phyloP scores from a whole-genome alignment of 495 filamentous ascomycete species.

The Aeminium ludgeri region DNA sequence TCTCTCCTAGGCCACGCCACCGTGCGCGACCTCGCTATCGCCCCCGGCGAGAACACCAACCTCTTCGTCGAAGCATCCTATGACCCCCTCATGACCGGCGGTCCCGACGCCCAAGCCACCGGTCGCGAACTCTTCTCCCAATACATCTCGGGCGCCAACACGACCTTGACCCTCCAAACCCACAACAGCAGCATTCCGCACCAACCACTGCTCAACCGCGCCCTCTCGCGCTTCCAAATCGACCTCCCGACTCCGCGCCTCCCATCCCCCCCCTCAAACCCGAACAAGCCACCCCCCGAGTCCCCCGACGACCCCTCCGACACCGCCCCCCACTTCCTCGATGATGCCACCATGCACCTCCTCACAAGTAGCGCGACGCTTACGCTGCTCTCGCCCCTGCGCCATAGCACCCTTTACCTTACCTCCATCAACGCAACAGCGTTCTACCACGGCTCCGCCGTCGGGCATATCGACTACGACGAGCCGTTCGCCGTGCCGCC shows the following conservation, averaged over 20 bases:
- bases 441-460: constrained; percentile 58
- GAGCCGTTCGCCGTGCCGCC: constrained; percentile 63
- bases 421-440: constrained; percentile 69
- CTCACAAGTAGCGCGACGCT: constrained; percentile 77
- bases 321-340: constrained; percentile 44
- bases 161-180: constrained; percentile 51
- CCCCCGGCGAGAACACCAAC: constrained; percentile 54
- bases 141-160: constrained; percentile 83
- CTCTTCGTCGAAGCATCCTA: constrained; percentile 52
- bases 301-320: constrained; percentile 30
- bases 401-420: constrained; percentile 51
- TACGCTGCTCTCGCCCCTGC: constrained; percentile 61
- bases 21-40: constrained; percentile 40
- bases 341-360: constrained; percentile 69
- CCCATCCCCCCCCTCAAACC: constrained; percentile 29
- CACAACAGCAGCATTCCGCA: constrained; percentile 56
- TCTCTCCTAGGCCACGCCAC: constrained; percentile 59
- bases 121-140: constrained; percentile 62
- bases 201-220: constrained; percentile 52
- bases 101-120: constrained; percentile 37
- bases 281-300: constrained; percentile 17
- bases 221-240: constrained; percentile 49
- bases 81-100: constrained; percentile 49
- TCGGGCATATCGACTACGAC: constrained; percentile 61
- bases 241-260: constrained; percentile 54